Evolutionary conservation across 352 stramenopile genomes (phyloP), one percentile per base, ranked within the genome.

Genomic region (Phytophthora chlamydospora): DNA sequence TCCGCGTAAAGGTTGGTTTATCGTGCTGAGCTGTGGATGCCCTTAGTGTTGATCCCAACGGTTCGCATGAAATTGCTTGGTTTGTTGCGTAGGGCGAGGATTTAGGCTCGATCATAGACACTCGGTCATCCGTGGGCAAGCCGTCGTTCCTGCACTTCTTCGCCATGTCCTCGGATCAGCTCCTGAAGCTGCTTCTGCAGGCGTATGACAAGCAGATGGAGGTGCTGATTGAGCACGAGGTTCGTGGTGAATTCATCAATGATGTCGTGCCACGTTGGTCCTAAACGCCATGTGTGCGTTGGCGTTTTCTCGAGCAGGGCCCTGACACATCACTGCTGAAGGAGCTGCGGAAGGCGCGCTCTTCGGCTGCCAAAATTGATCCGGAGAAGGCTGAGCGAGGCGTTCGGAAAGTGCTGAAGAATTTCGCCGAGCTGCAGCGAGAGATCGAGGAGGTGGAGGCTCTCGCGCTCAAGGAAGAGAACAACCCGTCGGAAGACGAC

Each of bases 121-220:
- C 85, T 36, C 76, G 86, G 8, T 74, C 70, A 31, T 66, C 80
- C 2, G 55, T 77, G 32, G 83, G 82, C 13, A 95, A 95, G 59
- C 86, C 86, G 8, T 91, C 86, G 33, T 92, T 95, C 58, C 68
- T 92, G 35, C 85, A 92, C 53, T 93, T 95, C 59, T 90, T 95
- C 51, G 74, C 84, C 4, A 83, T 91, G 82, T 71, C 84, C 1
- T 85, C 84, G 7, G 68, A 76, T 10, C 79, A 92, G 21, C 75
- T 95, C 33, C 67, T 91, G 52, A 78, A 83, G 56, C 68, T 95
- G 51, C 71, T 95, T 0, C 58, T 95, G 24, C 79, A 75, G 54
- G 86, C 86, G 7, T 95, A 95, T 56, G 75, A 90, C 56, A 92
- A 89, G 71, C 86, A 95, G 71, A 95, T 95, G 65, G 58, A 90